These are phyloP conservation scores for Diplodia intermedia DNA, from an alignment of 2,329 filamentous ascomycete genomes.

Conservation along the genomic window DNA sequence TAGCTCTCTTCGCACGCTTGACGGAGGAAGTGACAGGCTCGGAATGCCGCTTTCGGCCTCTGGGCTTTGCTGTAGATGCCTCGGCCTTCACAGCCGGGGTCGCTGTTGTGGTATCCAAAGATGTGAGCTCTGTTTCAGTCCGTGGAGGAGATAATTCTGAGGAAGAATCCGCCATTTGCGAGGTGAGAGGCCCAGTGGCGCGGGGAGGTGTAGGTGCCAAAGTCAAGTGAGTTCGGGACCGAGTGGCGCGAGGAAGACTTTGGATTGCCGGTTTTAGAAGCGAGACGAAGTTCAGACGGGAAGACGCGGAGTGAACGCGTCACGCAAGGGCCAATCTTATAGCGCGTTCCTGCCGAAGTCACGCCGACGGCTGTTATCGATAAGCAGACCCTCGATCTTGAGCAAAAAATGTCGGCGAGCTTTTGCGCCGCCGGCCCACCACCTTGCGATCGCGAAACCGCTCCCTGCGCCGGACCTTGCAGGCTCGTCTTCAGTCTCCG, in stretches of 20 bases:
- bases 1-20: slow-evolving; percentile 27
- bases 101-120: neutral
- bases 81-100: neutral
- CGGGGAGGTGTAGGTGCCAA: too few species aligned
- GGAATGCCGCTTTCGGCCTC: neutral
- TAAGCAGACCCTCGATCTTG: slow-evolving; percentile 21
- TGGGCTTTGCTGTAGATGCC: neutral
- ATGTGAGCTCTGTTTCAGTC: slow-evolving; percentile 6
- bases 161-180: slow-evolving; percentile 19
- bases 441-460: slow-evolving; percentile 15
- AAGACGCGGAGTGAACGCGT: slow-evolving; percentile 23
- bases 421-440: neutral
- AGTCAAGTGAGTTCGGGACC: neutral
- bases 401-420: slow-evolving; percentile 10
- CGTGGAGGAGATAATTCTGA: slow-evolving; percentile 14
- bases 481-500: slow-evolving; percentile 32
- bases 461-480: slow-evolving; percentile 22
- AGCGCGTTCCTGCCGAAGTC: neutral
- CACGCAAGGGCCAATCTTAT: slow-evolving; percentile 12
- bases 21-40: neutral
- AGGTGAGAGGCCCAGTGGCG: neutral
- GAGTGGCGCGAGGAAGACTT: neutral
- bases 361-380: slow-evolving; percentile 3
- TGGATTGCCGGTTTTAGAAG: slow-evolving; percentile 9
- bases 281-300: slow-evolving; percentile 15